Conservation (phyloP, 768 basidiomycete species). For the Tylopilus plumbeoviolaceoides region DNA sequence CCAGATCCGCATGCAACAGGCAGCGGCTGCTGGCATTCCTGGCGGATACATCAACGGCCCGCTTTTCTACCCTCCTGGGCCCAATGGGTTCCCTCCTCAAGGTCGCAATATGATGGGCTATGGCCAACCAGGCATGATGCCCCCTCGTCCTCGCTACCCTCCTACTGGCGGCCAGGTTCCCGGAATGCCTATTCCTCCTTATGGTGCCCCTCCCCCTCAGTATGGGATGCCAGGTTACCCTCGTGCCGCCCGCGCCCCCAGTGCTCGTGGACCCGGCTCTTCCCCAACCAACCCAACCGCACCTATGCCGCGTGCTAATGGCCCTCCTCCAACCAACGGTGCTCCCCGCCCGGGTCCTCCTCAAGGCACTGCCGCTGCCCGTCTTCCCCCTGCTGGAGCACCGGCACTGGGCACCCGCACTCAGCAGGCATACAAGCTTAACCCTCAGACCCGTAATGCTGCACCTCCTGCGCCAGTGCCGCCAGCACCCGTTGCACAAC, state of each 20-base stretch:
- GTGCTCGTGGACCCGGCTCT: slow-evolving; percentile 62
- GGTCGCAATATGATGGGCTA: slow-evolving; percentile 68
- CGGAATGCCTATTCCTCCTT: slow-evolving; percentile 77
- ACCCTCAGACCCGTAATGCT: slow-evolving; percentile 36
- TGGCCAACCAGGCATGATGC: slow-evolving; percentile 86
- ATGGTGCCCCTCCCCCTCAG: slow-evolving; percentile 70
- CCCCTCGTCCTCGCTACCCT: slow-evolving; percentile 81
- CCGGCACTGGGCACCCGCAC: slow-evolving; percentile 40
- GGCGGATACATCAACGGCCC: slow-evolving; percentile 39
- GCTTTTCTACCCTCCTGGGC: slow-evolving; percentile 79
- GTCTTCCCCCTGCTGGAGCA: slow-evolving; percentile 41
- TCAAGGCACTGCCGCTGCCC: slow-evolving; percentile 39
- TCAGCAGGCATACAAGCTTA: slow-evolving; percentile 31
- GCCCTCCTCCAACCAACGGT: slow-evolving; percentile 53
- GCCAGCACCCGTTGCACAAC: slow-evolving; percentile 39
- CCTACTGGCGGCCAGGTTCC: slow-evolving; percentile 65
- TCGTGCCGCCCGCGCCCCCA: slow-evolving; percentile 55
- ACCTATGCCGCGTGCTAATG: slow-evolving; percentile 64
- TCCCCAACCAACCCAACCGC: slow-evolving; percentile 64
- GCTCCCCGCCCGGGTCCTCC: slow-evolving; percentile 45
- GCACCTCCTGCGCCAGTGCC: slow-evolving; percentile 30
- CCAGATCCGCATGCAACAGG: slow-evolving; percentile 93
- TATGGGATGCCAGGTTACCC: slow-evolving; percentile 71
- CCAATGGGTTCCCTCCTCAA: slow-evolving; percentile 69
- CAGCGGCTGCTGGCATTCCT: slow-evolving; percentile 78